Conservation (phyloP, 768 basidiomycete species). For the Psilocybe subaeruginosa region DNA sequence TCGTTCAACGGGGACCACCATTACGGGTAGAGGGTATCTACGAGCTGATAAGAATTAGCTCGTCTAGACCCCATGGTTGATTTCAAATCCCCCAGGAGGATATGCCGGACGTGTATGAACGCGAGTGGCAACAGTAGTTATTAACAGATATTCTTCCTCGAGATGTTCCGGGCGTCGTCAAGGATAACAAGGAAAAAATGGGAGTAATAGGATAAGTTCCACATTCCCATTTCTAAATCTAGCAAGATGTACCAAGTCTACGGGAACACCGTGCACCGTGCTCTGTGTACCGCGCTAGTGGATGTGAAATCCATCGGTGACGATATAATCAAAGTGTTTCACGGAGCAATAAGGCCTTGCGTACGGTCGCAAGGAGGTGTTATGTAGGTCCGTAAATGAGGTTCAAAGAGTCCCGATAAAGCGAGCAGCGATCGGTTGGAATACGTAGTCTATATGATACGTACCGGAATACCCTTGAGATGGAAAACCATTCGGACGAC, state of each 20-base stretch:
- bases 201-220: neutral
- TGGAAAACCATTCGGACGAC: neutral
- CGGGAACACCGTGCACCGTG: neutral
- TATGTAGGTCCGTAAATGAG: neutral
- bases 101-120: neutral
- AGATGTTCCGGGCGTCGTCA: neutral
- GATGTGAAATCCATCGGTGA: neutral
- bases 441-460: neutral
- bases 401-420: neutral
- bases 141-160: neutral
- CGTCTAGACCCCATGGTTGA: neutral
- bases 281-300: neutral
- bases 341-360: neutral
- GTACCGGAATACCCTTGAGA: neutral
- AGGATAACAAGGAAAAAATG: neutral
- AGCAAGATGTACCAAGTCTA: neutral
- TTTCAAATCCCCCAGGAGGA: neutral
- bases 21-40: neutral
- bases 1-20: neutral
- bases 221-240: neutral
- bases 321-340: slow-evolving; percentile 1
- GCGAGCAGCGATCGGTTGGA: neutral
- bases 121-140: neutral
- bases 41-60: neutral
- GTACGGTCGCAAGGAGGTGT: neutral